Evolutionary conservation across 805 yeast species (phyloP).

Genomic region (Barnettozyma siamensis): DNA sequence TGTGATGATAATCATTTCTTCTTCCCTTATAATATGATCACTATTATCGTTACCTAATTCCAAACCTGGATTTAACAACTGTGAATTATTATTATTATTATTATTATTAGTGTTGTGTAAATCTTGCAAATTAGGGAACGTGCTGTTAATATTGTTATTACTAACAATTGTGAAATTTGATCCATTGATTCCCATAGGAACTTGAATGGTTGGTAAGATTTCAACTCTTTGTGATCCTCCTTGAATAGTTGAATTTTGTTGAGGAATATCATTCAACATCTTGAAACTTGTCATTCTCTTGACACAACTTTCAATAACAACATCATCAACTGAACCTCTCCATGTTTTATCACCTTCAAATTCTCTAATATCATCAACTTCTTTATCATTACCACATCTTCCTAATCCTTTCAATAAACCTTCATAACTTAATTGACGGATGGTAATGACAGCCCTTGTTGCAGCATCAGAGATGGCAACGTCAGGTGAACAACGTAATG

Average conservation of each 20-base stretch:
- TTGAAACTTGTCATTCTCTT: slow-evolving; percentile 12
- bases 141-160: too few relatives aligned
- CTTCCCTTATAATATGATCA: background rate
- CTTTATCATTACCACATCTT: slow-evolving; percentile 57
- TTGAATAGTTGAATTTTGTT: too few relatives aligned
- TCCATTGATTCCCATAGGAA: too few relatives aligned
- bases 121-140: too few relatives aligned
- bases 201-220: too few relatives aligned
- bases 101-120: too few relatives aligned
- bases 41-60: too few relatives aligned
- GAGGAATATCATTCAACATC: slow-evolving; percentile 4
- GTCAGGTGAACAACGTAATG: slow-evolving; percentile 64
- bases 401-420: slow-evolving; percentile 32
- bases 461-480: slow-evolving; percentile 75
- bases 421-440: slow-evolving; percentile 58
- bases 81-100: too few relatives aligned
- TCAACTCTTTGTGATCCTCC: too few relatives aligned
- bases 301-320: slow-evolving; percentile 42
- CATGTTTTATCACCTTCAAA: slow-evolving; percentile 69
- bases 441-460: slow-evolving; percentile 69
- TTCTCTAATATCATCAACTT: slow-evolving; percentile 66
- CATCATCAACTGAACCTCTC: slow-evolving; percentile 69
- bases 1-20: slow-evolving; percentile 49
- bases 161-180: too few relatives aligned
- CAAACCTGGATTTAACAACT: too few relatives aligned